Percentiles rank a stretch among this genome's conserved stretches.
These are phyloP conservation scores for Fusarium pseudoanthophilum DNA, from an alignment of 2,329 filamentous ascomycete genomes.

Conservation along the genomic window DNA sequence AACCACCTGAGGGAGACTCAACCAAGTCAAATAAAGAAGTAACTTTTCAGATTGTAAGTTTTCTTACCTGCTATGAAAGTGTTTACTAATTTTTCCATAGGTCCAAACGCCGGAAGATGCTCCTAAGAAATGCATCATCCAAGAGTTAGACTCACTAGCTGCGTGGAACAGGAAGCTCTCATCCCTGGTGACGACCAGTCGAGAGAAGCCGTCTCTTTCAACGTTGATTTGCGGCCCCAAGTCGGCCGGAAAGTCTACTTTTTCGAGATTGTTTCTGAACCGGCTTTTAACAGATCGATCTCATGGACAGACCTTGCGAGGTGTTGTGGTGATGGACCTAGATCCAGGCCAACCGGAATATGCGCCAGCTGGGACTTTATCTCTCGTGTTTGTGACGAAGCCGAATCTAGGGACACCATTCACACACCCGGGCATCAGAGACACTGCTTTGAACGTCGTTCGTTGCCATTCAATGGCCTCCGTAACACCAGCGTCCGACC, in stretches of 20 bases:
- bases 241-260: constrained; percentile 80
- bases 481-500: constrained; percentile 72
- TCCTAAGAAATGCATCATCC: constrained; percentile 60
- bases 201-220: constrained; percentile 50
- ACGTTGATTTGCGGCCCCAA: constrained; percentile 76
- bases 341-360: constrained; percentile 84
- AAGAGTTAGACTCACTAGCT: constrained; percentile 66
- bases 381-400: constrained; percentile 68
- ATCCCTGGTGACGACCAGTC: constrained; percentile 51
- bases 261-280: constrained; percentile 74
- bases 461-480: constrained; percentile 75
- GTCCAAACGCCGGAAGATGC: constrained; percentile 64
- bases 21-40: constrained; percentile 29
- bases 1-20: constrained; percentile 45
- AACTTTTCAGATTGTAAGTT: constrained; percentile 63
- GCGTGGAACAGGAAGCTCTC: constrained; percentile 71
- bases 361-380: constrained; percentile 74
- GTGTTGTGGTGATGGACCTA: constrained; percentile 74
- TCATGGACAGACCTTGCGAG: constrained; percentile 22
- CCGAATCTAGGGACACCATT: constrained; percentile 76
- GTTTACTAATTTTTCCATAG: constrained; percentile 50
- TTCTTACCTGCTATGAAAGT: background rate
- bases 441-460: constrained; percentile 55
- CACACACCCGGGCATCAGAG: constrained; percentile 61
- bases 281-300: constrained; percentile 64